A percentile compares a stretch with the other conserved stretches of the same genome.
Conservation (phyloP, 140 eudicot species). For the Oenanthe javanica region DNA sequence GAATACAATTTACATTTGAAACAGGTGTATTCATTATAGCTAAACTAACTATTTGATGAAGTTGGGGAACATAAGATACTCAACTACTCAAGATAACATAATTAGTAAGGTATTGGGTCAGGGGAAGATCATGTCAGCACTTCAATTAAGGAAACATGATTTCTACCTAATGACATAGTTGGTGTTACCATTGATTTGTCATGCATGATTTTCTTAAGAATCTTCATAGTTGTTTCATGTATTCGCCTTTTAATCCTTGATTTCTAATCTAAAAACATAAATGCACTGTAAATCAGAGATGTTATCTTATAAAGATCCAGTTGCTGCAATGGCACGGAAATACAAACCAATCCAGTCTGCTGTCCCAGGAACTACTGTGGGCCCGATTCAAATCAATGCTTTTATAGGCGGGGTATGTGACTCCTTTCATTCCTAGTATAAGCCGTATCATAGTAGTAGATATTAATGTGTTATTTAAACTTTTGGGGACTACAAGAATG, state of each 20-base stretch:
- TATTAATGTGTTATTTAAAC: background rate
- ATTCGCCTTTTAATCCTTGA: background rate
- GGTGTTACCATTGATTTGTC: background rate
- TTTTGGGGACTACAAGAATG: background rate
- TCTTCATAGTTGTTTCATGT: too few species aligned
- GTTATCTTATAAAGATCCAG: conserved; percentile 84
- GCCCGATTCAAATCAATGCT: conserved; percentile 90
- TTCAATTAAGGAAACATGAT: background rate
- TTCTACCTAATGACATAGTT: background rate
- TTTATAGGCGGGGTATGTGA: conserved; percentile 82
- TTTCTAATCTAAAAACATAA: background rate
- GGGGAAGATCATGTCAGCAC: too few species aligned
- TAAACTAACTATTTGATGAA: background rate
- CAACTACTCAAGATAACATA: background rate
- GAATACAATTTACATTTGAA: background rate
- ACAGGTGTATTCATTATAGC: background rate
- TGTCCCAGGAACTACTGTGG: conserved; percentile 97
- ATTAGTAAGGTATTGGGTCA: background rate
- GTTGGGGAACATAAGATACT: background rate
- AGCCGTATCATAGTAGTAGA: background rate
- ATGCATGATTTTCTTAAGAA: background rate
- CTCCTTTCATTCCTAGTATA: background rate
- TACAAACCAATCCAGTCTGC: conserved; percentile 98
- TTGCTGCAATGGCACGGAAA: conserved; percentile 84
- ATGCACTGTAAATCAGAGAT: conserved; percentile 36